A percentile compares a stretch with the other conserved stretches of the same genome.
Conservation (phyloP, 768 basidiomycete species). For the Mycena olivaceomarginata region DNA sequence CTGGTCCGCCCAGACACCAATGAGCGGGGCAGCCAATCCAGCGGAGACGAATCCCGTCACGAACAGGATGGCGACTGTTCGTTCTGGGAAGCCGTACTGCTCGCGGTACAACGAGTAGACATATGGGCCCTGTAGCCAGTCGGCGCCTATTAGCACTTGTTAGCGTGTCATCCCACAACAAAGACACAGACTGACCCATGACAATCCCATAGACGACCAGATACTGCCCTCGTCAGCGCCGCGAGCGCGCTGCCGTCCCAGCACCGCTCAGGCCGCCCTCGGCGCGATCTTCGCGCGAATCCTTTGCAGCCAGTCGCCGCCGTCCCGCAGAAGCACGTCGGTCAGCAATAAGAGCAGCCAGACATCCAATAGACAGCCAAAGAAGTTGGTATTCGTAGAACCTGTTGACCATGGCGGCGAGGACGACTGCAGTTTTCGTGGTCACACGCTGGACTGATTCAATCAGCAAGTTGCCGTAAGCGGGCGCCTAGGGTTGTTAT, state of each 20-base stretch:
- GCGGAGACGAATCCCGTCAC: slow-evolving; percentile 87
- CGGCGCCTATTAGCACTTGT: slow-evolving; percentile 68
- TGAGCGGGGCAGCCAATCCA: slow-evolving; percentile 79
- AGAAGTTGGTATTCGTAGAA: slow-evolving; percentile 63
- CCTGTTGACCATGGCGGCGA: background rate
- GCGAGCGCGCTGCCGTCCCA: slow-evolving; percentile 50
- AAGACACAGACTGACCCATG: slow-evolving; percentile 72
- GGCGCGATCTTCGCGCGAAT: slow-evolving; percentile 49
- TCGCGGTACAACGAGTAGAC: slow-evolving; percentile 85
- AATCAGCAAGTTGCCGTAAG: background rate
- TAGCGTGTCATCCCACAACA: slow-evolving; percentile 12
- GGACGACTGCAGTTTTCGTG: background rate
- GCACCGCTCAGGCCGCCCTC: slow-evolving; percentile 53
- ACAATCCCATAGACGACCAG: slow-evolving; percentile 82
- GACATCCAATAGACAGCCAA: slow-evolving; percentile 55
- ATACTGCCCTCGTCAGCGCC: slow-evolving; percentile 69
- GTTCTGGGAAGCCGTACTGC: slow-evolving; percentile 78
- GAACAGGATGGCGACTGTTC: slow-evolving; percentile 81
- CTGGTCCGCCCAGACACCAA: slow-evolving; percentile 88
- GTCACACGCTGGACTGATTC: background rate
- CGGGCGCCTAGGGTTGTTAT: background rate
- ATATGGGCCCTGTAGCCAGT: slow-evolving; percentile 90
- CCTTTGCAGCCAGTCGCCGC: slow-evolving; percentile 46
- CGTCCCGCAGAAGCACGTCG: slow-evolving; percentile 48
- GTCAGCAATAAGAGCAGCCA: slow-evolving; percentile 57